A percentile compares a stretch with the other conserved stretches of the same genome.
Evolutionary conservation across 2,329 filamentous ascomycete species (phyloP).

Genomic region (Juglanconis juglandina): DNA sequence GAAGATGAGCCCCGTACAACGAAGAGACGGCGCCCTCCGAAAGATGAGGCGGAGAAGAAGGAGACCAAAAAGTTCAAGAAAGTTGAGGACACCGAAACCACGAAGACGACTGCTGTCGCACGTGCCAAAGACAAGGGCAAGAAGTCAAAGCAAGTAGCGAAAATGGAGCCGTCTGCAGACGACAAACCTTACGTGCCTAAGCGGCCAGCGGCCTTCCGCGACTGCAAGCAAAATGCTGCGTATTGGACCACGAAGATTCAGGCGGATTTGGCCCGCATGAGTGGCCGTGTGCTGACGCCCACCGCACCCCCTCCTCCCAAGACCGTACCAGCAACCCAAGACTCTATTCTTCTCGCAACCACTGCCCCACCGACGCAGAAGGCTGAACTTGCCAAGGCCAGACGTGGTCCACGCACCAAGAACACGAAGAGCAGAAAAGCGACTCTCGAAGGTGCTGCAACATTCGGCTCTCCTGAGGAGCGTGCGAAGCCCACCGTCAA

Average conservation of each 20-base stretch:
- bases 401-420: conserved; percentile 16
- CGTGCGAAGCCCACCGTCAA: neutral
- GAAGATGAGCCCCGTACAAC: conserved; percentile 38
- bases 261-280: conserved; percentile 35
- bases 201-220: conserved; percentile 42
- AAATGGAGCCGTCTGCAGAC: conserved; percentile 4
- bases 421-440: conserved; percentile 14
- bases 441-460: neutral
- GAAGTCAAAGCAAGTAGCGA: conserved; percentile 23
- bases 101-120: neutral
- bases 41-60: conserved; percentile 26
- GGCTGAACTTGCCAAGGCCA: neutral
- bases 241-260: conserved; percentile 43
- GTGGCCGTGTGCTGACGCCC: conserved; percentile 19
- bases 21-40: conserved; percentile 27
- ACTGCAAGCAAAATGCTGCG: conserved; percentile 44
- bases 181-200: conserved; percentile 30
- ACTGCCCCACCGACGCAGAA: neutral
- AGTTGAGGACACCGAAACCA: conserved; percentile 30
- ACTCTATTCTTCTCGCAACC: neutral
- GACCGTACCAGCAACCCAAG: neutral
- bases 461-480: neutral
- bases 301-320: neutral
- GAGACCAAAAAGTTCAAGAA: conserved; percentile 26
- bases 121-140: conserved; percentile 1